These are phyloP conservation scores for Kitagawia praeruptora DNA, from an alignment of 129 eudicot genomes.

Conservation along the genomic window DNA sequence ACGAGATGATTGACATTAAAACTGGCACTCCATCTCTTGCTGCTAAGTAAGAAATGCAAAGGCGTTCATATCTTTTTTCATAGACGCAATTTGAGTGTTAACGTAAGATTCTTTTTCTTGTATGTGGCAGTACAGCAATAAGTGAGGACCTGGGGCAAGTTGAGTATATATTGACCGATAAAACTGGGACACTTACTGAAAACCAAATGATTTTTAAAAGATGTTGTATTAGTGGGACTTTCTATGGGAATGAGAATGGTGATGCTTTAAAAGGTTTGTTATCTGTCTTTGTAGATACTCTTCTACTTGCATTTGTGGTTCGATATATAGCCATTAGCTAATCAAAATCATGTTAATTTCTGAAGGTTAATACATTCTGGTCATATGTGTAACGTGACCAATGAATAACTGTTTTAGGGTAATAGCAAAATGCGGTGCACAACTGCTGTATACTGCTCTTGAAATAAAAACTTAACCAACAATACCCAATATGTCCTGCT, in stretches of 20 bases:
- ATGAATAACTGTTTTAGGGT: background rate
- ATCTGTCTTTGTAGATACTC: background rate
- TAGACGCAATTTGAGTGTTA: conserved; percentile 14
- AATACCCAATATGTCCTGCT: background rate
- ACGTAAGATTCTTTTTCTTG: conserved; percentile 18
- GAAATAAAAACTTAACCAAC: background rate
- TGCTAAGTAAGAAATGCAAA: conserved; percentile 60
- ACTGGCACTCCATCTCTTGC: conserved; percentile 77
- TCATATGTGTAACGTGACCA: background rate
- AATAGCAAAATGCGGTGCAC: background rate
- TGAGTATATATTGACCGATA: conserved; percentile 96
- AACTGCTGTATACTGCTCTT: background rate
- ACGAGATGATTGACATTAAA: conserved; percentile 76
- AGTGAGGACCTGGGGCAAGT: conserved; percentile 99
- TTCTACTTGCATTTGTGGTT: background rate
- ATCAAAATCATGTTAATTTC: background rate
- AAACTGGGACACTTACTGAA: conserved; percentile 97
- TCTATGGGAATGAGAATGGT: conserved; percentile 84
- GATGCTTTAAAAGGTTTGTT: conserved; percentile 82
- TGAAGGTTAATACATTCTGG: background rate
- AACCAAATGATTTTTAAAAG: conserved; percentile 89
- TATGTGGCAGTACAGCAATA: conserved; percentile 95
- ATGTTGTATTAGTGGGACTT: conserved; percentile 72
- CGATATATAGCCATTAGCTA: background rate
- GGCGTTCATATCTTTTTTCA: conserved; percentile 1